Percentiles rank a stretch among this genome's conserved stretches.
phyloP scores from a whole-genome alignment of 129 eudicot species.

The Helianthus annuus region DNA sequence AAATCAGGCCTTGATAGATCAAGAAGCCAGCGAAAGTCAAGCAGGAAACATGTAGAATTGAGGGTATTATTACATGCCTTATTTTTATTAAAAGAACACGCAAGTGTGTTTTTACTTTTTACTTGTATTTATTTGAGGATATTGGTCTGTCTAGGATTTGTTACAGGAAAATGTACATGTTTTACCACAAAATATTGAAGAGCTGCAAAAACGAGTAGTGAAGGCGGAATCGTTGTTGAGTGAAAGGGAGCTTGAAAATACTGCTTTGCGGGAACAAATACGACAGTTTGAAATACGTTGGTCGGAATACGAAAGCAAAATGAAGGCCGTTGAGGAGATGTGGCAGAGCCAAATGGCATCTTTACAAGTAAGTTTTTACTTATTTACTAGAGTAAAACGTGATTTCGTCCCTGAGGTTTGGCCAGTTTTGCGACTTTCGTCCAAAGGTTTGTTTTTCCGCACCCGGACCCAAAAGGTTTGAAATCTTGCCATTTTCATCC shows the following conservation, averaged over 20 bases:
- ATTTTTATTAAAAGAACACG: not conserved
- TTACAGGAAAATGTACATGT: constrained; percentile 26
- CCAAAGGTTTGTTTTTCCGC: too few species aligned
- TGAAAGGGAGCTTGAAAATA: constrained; percentile 69
- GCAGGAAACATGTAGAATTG: constrained; percentile 41
- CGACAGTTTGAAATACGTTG: constrained; percentile 59
- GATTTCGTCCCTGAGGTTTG: too few species aligned
- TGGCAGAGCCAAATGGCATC: constrained; percentile 86
- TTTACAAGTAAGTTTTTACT: constrained; percentile 65
- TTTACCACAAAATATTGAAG: constrained; percentile 47
- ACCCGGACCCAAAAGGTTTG: too few species aligned
- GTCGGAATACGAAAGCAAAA: constrained; percentile 73
- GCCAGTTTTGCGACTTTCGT: too few species aligned
- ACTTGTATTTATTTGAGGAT: too few species aligned
- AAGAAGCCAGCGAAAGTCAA: constrained; percentile 24
- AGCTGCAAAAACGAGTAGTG: constrained; percentile 58
- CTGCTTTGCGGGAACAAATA: constrained; percentile 57
- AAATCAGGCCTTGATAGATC: constrained; percentile 31
- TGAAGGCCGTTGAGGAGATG: constrained; percentile 79
- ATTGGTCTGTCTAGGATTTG: constrained; percentile 15
- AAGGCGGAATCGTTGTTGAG: constrained; percentile 52
- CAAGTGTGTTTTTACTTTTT: constrained; percentile 1
- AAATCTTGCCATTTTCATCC: too few species aligned
- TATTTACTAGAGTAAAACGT: not conserved
- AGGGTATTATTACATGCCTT: constrained; percentile 50